Conservation (phyloP, 139 green algal species). For the Tetraselmis chui region DNA sequence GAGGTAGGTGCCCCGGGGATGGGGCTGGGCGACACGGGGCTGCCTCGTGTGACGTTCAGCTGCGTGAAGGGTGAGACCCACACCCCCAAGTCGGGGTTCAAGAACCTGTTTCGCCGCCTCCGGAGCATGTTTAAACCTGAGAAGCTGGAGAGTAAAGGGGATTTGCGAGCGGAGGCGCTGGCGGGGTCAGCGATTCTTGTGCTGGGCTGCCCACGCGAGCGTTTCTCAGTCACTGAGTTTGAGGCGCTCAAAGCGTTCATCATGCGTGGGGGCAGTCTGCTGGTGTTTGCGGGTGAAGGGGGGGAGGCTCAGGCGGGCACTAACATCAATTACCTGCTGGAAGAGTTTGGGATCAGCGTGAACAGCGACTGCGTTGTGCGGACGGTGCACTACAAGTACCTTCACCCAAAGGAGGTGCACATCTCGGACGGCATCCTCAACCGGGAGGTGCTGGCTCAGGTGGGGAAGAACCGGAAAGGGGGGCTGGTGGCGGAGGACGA, state of each 20-base stretch:
- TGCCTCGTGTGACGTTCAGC: conserved; percentile 26
- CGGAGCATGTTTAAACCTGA: conserved; percentile 38
- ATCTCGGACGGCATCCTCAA: conserved; percentile 79
- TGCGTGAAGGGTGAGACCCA: conserved; percentile 53
- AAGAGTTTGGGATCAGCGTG: conserved; percentile 66
- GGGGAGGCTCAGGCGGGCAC: conserved; percentile 49
- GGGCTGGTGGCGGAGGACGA: conserved; percentile 23
- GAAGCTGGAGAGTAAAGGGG: conserved; percentile 36
- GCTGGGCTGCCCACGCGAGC: conserved; percentile 60
- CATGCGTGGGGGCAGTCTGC: conserved; percentile 48
- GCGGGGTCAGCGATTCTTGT: conserved; percentile 49
- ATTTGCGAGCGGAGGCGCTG: conserved; percentile 21
- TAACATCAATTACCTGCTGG: conserved; percentile 78
- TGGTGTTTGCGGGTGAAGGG: conserved; percentile 48
- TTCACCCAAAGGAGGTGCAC: conserved; percentile 78
- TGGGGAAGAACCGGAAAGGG: conserved; percentile 20
- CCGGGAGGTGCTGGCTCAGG: conserved; percentile 41
- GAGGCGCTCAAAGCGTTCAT: conserved; percentile 57
- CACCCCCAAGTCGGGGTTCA: conserved; percentile 55
- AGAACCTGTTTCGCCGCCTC: conserved; percentile 60
- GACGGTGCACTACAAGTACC: conserved; percentile 70
- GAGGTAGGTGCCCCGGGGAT: neutral
- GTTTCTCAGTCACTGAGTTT: conserved; percentile 53
- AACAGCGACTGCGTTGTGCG: conserved; percentile 67
- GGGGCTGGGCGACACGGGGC: neutral